Conservation (phyloP, 768 basidiomycete genomes). For the Gloeopeniophorella convolvens region DNA sequence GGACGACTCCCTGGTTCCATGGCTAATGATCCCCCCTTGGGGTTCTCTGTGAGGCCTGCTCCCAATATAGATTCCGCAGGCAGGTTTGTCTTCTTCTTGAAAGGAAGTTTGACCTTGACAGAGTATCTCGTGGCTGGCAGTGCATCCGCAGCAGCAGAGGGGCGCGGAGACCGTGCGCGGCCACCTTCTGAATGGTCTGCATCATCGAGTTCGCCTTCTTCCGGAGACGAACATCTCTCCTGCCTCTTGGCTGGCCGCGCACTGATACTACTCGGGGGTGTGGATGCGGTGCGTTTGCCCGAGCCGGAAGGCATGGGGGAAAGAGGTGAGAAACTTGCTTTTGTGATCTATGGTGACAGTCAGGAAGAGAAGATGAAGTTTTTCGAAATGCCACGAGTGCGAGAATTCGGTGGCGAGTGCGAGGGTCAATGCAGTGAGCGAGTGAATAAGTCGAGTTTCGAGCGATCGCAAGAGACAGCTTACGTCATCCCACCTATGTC, state of each 20-base stretch:
- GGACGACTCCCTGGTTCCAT: background rate
- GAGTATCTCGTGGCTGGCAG: conserved; percentile 29
- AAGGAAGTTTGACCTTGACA: conserved; percentile 64
- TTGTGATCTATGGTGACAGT: too few species aligned
- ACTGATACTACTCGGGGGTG: conserved; percentile 36
- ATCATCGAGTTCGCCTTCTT: conserved; percentile 81
- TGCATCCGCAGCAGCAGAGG: conserved; percentile 26
- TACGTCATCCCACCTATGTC: conserved; percentile 10
- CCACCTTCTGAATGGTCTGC: conserved; percentile 25
- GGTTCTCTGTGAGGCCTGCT: background rate
- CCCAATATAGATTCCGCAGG: background rate
- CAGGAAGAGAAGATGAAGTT: too few species aligned
- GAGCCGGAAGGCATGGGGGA: conserved; percentile 13
- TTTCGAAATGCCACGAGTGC: too few species aligned
- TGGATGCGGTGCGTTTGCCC: conserved; percentile 54
- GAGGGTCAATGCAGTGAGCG: background rate
- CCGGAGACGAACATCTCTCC: conserved; percentile 52
- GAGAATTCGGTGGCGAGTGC: too few species aligned
- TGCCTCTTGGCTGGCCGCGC: conserved; percentile 49
- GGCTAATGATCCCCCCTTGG: background rate
- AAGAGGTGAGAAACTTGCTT: too few species aligned
- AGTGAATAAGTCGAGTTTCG: too few species aligned
- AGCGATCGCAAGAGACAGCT: too few species aligned
- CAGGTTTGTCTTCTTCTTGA: conserved; percentile 45
- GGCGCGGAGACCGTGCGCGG: conserved; percentile 16